Base-by-base conservation (phyloP, 2,329 filamentous ascomycete species). In the Cercospora canescens region DNA sequence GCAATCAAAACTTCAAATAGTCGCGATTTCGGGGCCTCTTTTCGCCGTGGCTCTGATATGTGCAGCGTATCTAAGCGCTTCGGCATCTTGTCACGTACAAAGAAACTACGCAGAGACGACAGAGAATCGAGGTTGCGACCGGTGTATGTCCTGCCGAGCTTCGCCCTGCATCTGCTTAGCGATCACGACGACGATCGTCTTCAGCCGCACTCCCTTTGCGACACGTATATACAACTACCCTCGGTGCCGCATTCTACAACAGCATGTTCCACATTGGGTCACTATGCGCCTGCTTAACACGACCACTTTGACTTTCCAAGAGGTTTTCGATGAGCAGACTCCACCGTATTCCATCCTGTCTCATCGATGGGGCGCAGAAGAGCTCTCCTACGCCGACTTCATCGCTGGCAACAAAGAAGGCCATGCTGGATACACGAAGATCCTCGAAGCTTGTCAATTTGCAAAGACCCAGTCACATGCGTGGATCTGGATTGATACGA, bases 261-360 rank as follows among this genome's bases (percentile, higher is more conserved):
- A 52, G 14, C 45, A 52, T 52, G 45, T 52, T 28, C 6, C 45
- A 28, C 4, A 52, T 30, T 14, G 8, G 45, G 24, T 16, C 24
- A 7, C 24, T 11, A 73, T 74, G 73, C 72, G 72, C 0, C 66
- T 73, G 4, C 61, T 75, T 48, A 68, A 73, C 52, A 67, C 67
- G 4, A 14, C 34, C 11, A 69, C 68, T 1, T 60, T 73, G n/a
- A 48, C 66, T 12, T 62, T 73, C 50, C 30, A 67, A n/a, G 72
- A 72, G 11, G 72, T 72, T 50, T 35, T 65, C 45, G 64, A 62
- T 35, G 50, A 52, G 5, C 26, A 71, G 11, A 52, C 66, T 11
- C 70, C 69, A 4, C 54, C 62, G 2, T 74, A 74, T 57, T 69
- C 56, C n/a, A 75, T 74, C 18, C 62, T 72, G 8, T 74, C 73